These are phyloP conservation scores for Daedaleopsis sinensis DNA, from an alignment of 768 basidiomycete genomes.

Conservation along the genomic window DNA sequence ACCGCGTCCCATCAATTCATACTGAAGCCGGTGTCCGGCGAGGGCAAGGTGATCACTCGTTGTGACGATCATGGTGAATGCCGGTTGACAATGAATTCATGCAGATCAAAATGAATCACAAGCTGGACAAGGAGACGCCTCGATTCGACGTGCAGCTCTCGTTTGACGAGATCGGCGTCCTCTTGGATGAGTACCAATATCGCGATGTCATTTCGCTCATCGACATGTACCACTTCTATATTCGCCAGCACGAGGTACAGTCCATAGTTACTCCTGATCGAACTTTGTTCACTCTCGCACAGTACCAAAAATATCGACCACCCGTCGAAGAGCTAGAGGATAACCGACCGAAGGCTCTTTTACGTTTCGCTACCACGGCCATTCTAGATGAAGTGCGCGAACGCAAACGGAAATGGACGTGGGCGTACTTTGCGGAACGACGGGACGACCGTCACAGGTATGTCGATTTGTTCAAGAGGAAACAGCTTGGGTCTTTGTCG, in stretches of 20 bases:
- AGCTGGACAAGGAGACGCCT: conserved; percentile 71
- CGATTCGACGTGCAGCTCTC: conserved; percentile 85
- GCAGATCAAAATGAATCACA: conserved; percentile 83
- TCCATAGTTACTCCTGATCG: not conserved
- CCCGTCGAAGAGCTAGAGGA: conserved; percentile 55
- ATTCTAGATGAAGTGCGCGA: conserved; percentile 86
- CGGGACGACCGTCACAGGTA: conserved; percentile 87
- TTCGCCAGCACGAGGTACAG: conserved; percentile 76
- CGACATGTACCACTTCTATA: conserved; percentile 97
- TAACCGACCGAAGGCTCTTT: conserved; percentile 67
- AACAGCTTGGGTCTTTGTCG: conserved; percentile 54
- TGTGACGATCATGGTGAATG: not conserved
- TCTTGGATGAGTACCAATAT: conserved; percentile 93
- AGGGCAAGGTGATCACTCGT: conserved; percentile 71
- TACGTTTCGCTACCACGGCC: conserved; percentile 78
- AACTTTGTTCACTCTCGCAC: conserved; percentile 6
- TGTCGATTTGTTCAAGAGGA: conserved; percentile 82
- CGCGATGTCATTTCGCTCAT: conserved; percentile 89
- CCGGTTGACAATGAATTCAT: conserved; percentile 4
- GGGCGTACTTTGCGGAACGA: conserved; percentile 87
- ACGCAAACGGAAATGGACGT: conserved; percentile 84
- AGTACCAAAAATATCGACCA: conserved; percentile 88
- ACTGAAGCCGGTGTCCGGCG: conserved; percentile 92
- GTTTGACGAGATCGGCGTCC: conserved; percentile 92
- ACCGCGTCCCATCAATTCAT: conserved; percentile 83